A percentile compares a stretch with the other conserved stretches of the same genome.
These are phyloP conservation scores for Tolypocladium album DNA, from an alignment of 2,329 filamentous ascomycete genomes.

Conservation along the genomic window DNA sequence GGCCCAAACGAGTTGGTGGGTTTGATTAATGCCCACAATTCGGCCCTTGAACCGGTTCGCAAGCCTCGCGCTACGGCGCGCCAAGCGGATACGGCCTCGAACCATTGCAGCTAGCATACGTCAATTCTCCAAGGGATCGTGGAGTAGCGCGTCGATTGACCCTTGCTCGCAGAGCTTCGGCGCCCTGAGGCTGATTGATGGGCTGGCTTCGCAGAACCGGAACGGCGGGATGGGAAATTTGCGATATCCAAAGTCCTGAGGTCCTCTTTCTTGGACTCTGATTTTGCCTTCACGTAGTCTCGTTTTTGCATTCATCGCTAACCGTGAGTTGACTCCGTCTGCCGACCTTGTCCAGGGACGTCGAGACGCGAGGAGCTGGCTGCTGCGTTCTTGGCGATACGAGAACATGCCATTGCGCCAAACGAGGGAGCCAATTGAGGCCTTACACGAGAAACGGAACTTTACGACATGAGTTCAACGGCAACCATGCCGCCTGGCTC, in stretches of 20 bases:
- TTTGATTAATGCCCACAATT: slow-evolving; percentile 6
- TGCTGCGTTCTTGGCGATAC: background rate
- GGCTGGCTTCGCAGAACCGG: background rate
- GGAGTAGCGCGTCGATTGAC: background rate
- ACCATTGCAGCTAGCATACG: slow-evolving; percentile 2
- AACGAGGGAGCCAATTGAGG: background rate
- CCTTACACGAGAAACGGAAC: background rate
- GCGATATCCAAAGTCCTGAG: background rate
- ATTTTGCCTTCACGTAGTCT: background rate
- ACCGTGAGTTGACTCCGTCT: background rate
- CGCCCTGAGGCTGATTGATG: background rate
- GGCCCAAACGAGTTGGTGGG: background rate
- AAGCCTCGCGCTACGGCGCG: background rate
- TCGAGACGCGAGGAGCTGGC: background rate
- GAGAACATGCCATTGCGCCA: background rate
- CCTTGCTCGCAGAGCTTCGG: background rate
- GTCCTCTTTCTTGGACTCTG: background rate
- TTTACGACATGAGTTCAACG: slow-evolving; percentile 8
- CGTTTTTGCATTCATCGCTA: background rate
- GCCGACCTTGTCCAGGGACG: background rate
- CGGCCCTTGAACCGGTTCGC: background rate
- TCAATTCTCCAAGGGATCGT: slow-evolving; percentile 2
- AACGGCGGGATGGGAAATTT: background rate
- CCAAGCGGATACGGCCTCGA: background rate
- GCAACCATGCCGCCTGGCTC: slow-evolving; percentile 6